These are phyloP conservation scores for Cyclostephanos tholiformis DNA, from an alignment of 108 stramenopile species.

Conservation along the genomic window DNA sequence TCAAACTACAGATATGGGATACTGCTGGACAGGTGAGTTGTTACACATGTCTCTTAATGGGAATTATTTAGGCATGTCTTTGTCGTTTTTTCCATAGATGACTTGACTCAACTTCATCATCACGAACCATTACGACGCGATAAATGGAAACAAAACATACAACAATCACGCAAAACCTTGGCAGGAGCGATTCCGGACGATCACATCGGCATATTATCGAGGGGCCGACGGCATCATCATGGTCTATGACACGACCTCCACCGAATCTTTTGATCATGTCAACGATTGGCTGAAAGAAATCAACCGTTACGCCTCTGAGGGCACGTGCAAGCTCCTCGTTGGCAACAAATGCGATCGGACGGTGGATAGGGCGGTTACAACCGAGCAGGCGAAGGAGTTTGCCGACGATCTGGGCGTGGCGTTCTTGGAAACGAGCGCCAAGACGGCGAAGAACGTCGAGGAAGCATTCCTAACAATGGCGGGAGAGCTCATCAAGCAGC, in stretches of 20 bases:
- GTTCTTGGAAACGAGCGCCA: slow-evolving; percentile 97
- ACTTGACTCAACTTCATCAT: background rate
- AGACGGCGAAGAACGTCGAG: slow-evolving; percentile 96
- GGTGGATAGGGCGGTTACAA: slow-evolving; percentile 88
- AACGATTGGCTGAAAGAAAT: slow-evolving; percentile 99
- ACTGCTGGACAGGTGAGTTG: slow-evolving; percentile 77
- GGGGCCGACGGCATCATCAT: slow-evolving; percentile 98
- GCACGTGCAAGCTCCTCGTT: slow-evolving; percentile 94
- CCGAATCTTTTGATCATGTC: slow-evolving; percentile 97
- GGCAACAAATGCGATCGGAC: slow-evolving; percentile 95
- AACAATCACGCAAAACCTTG: background rate
- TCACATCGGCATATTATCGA: slow-evolving; percentile 95
- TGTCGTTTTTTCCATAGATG: background rate
- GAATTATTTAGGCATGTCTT: background rate
- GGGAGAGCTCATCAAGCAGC: slow-evolving; percentile 90
- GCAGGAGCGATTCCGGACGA: slow-evolving; percentile 97
- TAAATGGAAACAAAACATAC: slow-evolving; percentile 3
- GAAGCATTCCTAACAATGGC: slow-evolving; percentile 99
- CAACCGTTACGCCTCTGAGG: slow-evolving; percentile 96
- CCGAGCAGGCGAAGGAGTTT: slow-evolving; percentile 93
- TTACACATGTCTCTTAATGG: background rate
- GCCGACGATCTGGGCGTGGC: slow-evolving; percentile 96
- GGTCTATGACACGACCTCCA: slow-evolving; percentile 94
- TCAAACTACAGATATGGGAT: slow-evolving; percentile 91
- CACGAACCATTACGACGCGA: slow-evolving; percentile 1